Evolutionary conservation across 129 eudicot species (phyloP).

Genomic region (Apium graveolens): DNA sequence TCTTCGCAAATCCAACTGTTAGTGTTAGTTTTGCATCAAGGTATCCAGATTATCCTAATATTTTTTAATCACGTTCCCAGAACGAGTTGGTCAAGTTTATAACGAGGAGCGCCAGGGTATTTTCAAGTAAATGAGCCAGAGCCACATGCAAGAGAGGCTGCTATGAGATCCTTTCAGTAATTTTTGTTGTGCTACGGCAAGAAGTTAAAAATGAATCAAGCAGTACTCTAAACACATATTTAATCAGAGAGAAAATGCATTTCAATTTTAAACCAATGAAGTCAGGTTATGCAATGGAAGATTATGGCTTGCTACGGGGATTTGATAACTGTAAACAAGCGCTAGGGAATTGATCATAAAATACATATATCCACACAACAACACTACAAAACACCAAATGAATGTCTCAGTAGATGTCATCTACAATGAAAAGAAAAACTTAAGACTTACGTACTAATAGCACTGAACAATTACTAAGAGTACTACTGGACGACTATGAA

Average conservation of each 20-base stretch:
- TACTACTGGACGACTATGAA: neutral
- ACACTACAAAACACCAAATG: neutral
- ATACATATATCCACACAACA: neutral
- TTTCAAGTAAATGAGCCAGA: neutral
- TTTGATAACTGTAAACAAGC: neutral
- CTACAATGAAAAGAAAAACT: neutral
- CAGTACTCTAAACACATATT: neutral
- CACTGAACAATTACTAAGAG: neutral
- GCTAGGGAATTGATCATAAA: neutral
- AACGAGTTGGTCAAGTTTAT: neutral
- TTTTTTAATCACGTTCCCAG: neutral
- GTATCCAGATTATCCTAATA: neutral
- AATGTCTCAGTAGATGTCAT: neutral
- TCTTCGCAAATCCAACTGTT: neutral
- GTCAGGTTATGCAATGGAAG: neutral
- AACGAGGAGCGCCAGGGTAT: neutral
- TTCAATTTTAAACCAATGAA: neutral
- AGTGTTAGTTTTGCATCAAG: neutral
- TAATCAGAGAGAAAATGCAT: neutral
- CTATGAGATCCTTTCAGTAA: neutral
- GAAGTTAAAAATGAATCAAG: neutral
- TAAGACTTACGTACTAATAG: neutral
- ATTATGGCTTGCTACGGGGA: neutral
- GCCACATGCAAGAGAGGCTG: conserved; percentile 1
- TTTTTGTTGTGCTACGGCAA: neutral